Base-by-base conservation (phyloP, 139 green algal species). In the Chlamydomonas sphaeroides region DNA sequence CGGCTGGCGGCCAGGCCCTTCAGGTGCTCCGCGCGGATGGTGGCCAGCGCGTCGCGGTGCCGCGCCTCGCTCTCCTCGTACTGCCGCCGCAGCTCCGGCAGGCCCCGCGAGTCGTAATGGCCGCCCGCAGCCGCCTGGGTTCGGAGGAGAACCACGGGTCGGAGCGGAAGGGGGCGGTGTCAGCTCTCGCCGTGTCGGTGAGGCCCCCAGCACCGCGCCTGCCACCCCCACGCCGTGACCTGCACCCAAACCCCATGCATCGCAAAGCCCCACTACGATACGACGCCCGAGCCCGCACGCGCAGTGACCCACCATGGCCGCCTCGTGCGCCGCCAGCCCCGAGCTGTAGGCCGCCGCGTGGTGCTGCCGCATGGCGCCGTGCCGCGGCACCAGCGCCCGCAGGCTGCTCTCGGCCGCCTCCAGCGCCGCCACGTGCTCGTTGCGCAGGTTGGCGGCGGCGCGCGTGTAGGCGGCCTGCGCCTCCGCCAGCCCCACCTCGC, bases 401-500 rank as follows among this genome's bases (percentile, higher is more conserved):
- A 83, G 45, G 25, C 45, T 14, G 10, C 28, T 48, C 63, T 83
- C 76, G 1, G 42, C 61, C 32, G 45, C 76, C 63, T 83, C 76
- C 63, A 83, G 63, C 45, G 63, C 62, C 45, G 76, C 76, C 1
- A 74, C 21, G 42, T 74, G 76, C 76, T 83, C 76, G 14, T 65
- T 65, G 2, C 76, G 45, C 42, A 83, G 62, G 45, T 73, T 83
- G 10, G 62, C 45, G 17, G 48, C 45, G 32, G 76, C 25, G 23
- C 63, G 62, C 1, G 76, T 73, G 76, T 83, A 73, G 11, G 76
- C 76, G 23, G 76, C 76, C 62, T 73, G 63, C 42, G 63, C 62
- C 76, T 83, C 76, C 62, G 62, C 62, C 63, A 83, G 76, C 26
- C 62, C 76, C 32, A 73, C 76, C 61, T 83, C 76, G 18, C 76